Percentiles rank a stretch among this genome's conserved stretches.
phyloP scores from a whole-genome alignment of 2,329 filamentous ascomycete genomes.

The Aspergillus vadensis region DNA sequence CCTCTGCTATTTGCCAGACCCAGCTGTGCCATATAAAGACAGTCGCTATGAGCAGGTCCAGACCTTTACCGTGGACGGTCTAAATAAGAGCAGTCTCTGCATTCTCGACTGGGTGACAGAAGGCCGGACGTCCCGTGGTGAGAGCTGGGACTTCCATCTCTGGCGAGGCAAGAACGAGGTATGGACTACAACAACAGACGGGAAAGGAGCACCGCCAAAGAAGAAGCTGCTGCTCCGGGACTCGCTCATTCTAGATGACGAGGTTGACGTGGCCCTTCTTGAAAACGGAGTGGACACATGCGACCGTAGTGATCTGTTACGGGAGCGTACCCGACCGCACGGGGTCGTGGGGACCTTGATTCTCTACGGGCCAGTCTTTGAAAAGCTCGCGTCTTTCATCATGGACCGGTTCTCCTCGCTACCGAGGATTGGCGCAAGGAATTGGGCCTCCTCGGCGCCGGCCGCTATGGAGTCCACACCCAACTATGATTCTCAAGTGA shows the following conservation, averaged over 20 bases:
- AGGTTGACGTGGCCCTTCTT: constrained; percentile 35
- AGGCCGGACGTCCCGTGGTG: constrained; percentile 79
- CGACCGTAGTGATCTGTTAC: constrained; percentile 32
- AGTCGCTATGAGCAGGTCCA: constrained; percentile 86
- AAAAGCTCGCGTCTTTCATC: constrained; percentile 70
- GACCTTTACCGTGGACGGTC: constrained; percentile 63
- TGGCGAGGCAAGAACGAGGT: constrained; percentile 89
- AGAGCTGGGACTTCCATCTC: constrained; percentile 79
- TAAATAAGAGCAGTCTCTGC: constrained; percentile 63
- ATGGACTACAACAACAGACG: constrained; percentile 25
- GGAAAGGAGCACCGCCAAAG: constrained; percentile 32
- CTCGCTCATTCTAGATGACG: constrained; percentile 71
- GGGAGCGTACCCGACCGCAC: constrained; percentile 69
- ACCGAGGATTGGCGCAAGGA: constrained; percentile 78
- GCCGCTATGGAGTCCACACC: constrained; percentile 33
- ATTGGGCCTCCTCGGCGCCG: constrained; percentile 56
- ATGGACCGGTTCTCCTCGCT: constrained; percentile 74
- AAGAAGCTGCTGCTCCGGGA: constrained; percentile 78
- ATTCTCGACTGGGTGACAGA: constrained; percentile 93
- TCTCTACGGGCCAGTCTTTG: constrained; percentile 71
- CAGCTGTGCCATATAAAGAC: constrained; percentile 83
- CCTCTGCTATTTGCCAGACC: constrained; percentile 76
- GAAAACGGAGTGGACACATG: constrained; percentile 32
- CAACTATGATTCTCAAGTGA: constrained; percentile 54
- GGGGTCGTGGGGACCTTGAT: constrained; percentile 84